Evolutionary conservation across 2,329 filamentous ascomycete genomes (phyloP).

Genomic region (Fusarium haematococcum): DNA sequence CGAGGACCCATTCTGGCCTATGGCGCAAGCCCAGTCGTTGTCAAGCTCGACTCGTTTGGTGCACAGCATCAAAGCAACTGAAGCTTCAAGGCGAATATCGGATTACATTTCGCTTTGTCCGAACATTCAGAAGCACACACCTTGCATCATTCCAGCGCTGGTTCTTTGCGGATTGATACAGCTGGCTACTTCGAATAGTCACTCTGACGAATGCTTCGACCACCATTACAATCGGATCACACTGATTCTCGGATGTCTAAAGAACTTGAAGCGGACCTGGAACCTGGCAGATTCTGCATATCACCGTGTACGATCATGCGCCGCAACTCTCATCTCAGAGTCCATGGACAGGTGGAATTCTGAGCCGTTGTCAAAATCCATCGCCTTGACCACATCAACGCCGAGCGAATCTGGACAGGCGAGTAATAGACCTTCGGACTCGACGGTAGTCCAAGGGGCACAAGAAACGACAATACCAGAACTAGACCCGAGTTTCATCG

Average conservation of each 20-base stretch:
- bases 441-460: not conserved
- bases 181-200: slow-evolving; percentile 31
- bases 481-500: not conserved
- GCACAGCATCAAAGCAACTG: slow-evolving; percentile 39
- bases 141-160: slow-evolving; percentile 30
- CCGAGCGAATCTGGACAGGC: not conserved
- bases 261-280: slow-evolving; percentile 34
- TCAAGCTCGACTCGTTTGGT: slow-evolving; percentile 26
- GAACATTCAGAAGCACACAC: slow-evolving; percentile 36
- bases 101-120: slow-evolving; percentile 36
- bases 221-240: slow-evolving; percentile 39
- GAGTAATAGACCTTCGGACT: not conserved
- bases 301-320: slow-evolving; percentile 27
- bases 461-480: not conserved
- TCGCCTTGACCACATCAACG: not conserved
- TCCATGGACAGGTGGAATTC: slow-evolving; percentile 40
- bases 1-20: slow-evolving; percentile 20
- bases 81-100: slow-evolving; percentile 36
- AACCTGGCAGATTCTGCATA: slow-evolving; percentile 34
- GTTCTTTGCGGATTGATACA: slow-evolving; percentile 37
- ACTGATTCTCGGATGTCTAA: slow-evolving; percentile 24
- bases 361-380: slow-evolving; percentile 20
- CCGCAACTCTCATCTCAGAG: slow-evolving; percentile 29
- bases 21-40: slow-evolving; percentile 15
- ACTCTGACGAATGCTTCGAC: slow-evolving; percentile 38